Percentiles rank a stretch among this genome's conserved stretches.
These are phyloP conservation scores for Gonapodya sp. DNA, from an alignment of 192 early-diverging fungal species.

Conservation along the genomic window DNA sequence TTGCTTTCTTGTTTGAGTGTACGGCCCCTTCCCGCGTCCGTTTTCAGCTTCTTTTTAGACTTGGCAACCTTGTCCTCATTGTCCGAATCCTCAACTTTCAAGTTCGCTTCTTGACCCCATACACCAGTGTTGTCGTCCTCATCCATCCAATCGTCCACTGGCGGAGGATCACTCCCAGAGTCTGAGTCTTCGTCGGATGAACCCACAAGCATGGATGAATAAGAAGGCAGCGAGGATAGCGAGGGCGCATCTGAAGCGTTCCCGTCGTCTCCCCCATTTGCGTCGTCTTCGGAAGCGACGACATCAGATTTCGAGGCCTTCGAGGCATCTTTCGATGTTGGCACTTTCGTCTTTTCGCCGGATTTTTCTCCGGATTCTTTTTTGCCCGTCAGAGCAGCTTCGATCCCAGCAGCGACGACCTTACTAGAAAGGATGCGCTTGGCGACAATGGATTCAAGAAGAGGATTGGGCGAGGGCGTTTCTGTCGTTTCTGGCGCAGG, in stretches of 20 bases:
- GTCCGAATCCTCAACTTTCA: neutral
- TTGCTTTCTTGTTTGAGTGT: no score
- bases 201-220: neutral
- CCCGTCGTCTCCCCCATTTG: no score
- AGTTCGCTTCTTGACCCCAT: neutral
- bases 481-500: neutral
- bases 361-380: neutral
- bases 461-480: neutral
- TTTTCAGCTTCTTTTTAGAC: neutral
- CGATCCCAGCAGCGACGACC: neutral
- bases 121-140: neutral
- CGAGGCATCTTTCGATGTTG: neutral
- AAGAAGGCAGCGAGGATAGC: neutral
- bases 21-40: no score
- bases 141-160: neutral
- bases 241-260: neutral
- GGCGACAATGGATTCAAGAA: neutral
- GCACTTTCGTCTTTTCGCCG: no score
- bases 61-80: neutral
- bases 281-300: neutral
- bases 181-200: neutral
- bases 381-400: neutral
- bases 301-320: no score
- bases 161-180: neutral
- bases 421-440: neutral